Base-by-base conservation (phyloP, 1,139 yeast genomes). In the Arxiozyma slooffiae region DNA sequence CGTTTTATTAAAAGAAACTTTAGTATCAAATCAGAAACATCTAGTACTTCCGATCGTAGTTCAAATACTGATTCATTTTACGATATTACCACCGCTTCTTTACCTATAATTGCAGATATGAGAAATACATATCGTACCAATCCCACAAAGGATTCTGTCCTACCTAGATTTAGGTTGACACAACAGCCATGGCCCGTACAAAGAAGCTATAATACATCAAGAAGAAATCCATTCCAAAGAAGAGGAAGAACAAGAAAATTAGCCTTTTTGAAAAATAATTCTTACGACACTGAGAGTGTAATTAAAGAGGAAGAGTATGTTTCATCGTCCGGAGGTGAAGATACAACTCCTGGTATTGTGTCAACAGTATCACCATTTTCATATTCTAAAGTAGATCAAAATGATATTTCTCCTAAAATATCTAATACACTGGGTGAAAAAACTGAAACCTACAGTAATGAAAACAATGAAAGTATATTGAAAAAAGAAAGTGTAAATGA, bases 121-220 rank as follows among this genome's bases (percentile, higher is more conserved):
- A 52, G 62, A 36, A 55, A 54, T 7, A 55, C 54, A 21, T 55
- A 50, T 18, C 47, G 55, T n/a, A 47, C 55, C 4, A 21, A 47
- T 3, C 46, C 57, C 1, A 50, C 55, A 7, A 58, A 58, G 26
- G 67, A 63, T 26, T 60, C 68, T 4, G 59, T 59, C 1, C 52
- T 59, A n/a, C 66, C 67, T 1, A 52, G 60, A 9, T 54, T 60
- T 48, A 64, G 60, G 7, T 51, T 57, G 1, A 60, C 58, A 23
- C 52, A 60, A 17, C 40, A 41, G 24, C 51, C 62, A n/a, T 56
- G 67, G 61, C 51, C 57, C n/a, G 53, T 63, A 67, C 75, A 67
- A 71, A 72, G 71, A 66, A 79, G 61, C 66, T 79, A 69, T 2
- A 71, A 73, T 17, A 54, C 69, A 9, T 70, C 70, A 52, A 67